Conservation (phyloP, 192 early-diverging fungal genomes). For the Backusella mclennaniae region DNA sequence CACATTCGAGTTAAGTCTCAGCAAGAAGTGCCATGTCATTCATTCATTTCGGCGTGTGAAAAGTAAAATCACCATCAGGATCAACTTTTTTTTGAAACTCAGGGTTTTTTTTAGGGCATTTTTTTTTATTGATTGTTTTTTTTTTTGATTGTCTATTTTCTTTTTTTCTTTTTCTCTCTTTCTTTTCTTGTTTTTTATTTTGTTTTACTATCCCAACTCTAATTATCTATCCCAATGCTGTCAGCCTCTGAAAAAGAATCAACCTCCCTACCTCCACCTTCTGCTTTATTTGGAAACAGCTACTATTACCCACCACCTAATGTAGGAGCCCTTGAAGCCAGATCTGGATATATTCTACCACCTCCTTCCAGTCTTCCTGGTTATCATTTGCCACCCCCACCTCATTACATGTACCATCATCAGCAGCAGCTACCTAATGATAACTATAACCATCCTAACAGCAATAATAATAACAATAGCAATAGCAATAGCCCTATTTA, state of each 20-base stretch:
- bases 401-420: slow-evolving; percentile 7
- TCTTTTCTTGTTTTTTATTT: neutral
- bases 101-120: slow-evolving; percentile 2
- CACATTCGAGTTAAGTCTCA: neutral
- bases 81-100: neutral
- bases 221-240: neutral
- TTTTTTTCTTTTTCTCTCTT: neutral
- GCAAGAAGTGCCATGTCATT: neutral
- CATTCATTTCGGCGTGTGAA: neutral
- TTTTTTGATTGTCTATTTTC: neutral
- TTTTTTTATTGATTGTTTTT: neutral
- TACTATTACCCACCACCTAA: slow-evolving; percentile 7
- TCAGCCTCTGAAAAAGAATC: slow-evolving; percentile 9
- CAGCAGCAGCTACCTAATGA: neutral
- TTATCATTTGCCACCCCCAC: slow-evolving; percentile 17
- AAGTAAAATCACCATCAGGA: neutral
- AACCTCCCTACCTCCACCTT: slow-evolving; percentile 9
- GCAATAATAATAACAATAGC: neutral
- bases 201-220: neutral
- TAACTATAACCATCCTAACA: neutral
- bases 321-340: neutral
- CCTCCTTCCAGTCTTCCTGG: slow-evolving; percentile 25
- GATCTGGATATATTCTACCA: slow-evolving; percentile 17
- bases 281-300: slow-evolving; percentile 8
- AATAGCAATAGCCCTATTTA: neutral